Conservation (phyloP, 345 rosid species). For the Durio zibethinus region DNA sequence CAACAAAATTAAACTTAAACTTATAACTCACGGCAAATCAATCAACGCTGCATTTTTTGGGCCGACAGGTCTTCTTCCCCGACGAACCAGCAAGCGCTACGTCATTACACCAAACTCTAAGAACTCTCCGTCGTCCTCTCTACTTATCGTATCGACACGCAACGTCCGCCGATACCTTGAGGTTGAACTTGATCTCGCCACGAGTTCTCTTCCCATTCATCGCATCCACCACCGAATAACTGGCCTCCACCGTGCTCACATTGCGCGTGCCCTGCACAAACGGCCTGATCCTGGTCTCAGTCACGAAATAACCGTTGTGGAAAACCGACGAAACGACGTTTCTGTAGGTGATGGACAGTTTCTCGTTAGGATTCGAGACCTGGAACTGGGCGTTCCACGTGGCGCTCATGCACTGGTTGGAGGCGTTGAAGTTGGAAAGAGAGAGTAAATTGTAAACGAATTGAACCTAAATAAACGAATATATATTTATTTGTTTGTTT, state of each 20-base stretch:
- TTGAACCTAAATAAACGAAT: no score
- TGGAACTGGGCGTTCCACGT: slow-evolving; percentile 51
- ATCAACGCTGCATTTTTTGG: slow-evolving; percentile 9
- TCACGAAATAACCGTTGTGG: slow-evolving; percentile 28
- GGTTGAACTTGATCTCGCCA: slow-evolving; percentile 44
- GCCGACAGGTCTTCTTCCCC: slow-evolving; percentile 54
- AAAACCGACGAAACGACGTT: slow-evolving; percentile 16
- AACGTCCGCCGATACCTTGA: slow-evolving; percentile 41
- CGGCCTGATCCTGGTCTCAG: slow-evolving; percentile 50
- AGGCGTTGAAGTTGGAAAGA: slow-evolving; percentile 51
- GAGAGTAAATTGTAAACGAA: no score
- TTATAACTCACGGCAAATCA: slow-evolving; percentile 15
- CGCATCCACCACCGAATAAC: slow-evolving; percentile 23
- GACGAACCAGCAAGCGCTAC: slow-evolving; percentile 41
- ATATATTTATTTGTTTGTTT: no score
- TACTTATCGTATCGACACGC: slow-evolving; percentile 46
- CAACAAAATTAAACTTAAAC: not conserved
- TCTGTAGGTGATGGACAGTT: slow-evolving; percentile 47
- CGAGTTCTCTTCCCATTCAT: slow-evolving; percentile 39
- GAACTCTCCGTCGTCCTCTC: slow-evolving; percentile 42
- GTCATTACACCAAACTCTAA: slow-evolving; percentile 44
- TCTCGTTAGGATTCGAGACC: slow-evolving; percentile 71
- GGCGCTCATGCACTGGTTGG: slow-evolving; percentile 41
- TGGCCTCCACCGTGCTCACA: slow-evolving; percentile 34
- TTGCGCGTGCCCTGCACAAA: slow-evolving; percentile 52